Evolutionary conservation across 2,329 filamentous ascomycete species (phyloP), one percentile per base, ranked within the genome.

Genomic region (Fusarium buxicola): DNA sequence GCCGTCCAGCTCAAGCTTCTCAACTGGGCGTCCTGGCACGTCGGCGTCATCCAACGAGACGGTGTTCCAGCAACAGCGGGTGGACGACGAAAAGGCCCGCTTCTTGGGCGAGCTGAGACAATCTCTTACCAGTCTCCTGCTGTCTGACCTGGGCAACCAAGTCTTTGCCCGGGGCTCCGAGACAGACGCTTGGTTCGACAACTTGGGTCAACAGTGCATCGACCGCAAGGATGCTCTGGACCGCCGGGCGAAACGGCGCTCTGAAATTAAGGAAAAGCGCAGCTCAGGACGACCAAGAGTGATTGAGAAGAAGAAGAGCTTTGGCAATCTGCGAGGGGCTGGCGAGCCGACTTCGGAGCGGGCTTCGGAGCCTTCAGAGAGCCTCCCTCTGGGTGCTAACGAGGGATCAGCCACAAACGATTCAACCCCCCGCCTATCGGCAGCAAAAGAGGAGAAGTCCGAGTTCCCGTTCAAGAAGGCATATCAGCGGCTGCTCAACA

Each of bases 151-250:
- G 5, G 93, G 94, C 7, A 93, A 89, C 35, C 86, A 92, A 27
- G 89, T 97, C 2, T 95, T 96, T 75, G 87, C 89, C n/a, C 86
- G 86, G 46, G 95, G 95, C 4, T 96, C 93, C 36, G 95, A 99
- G 78, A 98, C 94, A 1, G 95, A 98, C 74, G 83, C 83, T 4
- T 97, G 94, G 90, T 95, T 97, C 66, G 82, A 86, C 48, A 85
- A 86, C 12, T 75, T 93, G 7, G 86, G 87, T 3, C 85, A 89
- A 66, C 81, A 89, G 63, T 89, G 86, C 71, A 86, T 89, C 48
- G 85, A 89, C 34, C 81, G 86, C 24, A 86, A 84, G 41, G 84
- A 88, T 45, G 81, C 83, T 4, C 75, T 84, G 28, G 81, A 86
- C 57, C 77, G 79, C 34, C 80, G 81, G 43, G 78, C 79, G 46